phyloP scores from a whole-genome alignment of 306 rosid species.

The Begonia masoniana region DNA sequence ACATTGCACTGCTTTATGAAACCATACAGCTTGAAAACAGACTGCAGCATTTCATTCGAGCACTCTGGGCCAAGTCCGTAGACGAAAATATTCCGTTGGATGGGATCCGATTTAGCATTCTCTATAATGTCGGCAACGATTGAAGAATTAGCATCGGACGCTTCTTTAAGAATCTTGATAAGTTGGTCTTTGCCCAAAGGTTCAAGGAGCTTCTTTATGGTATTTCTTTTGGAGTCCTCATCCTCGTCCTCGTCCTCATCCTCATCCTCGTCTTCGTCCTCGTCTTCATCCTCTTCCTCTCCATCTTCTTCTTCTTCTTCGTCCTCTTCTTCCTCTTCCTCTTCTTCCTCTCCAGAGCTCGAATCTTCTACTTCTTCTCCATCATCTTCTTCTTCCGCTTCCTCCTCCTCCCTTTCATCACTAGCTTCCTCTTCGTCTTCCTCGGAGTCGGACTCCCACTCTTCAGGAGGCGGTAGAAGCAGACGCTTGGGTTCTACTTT shows the following conservation, averaged over 20 bases:
- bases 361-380: not conserved
- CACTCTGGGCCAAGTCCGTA: constrained; percentile 74
- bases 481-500: no score
- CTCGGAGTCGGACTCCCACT: not conserved
- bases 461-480: not conserved
- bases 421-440: not conserved
- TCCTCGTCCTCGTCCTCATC: constrained; percentile 26
- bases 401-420: not conserved
- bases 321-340: constrained; percentile 14
- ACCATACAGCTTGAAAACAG: constrained; percentile 40
- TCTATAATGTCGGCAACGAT: constrained; percentile 17
- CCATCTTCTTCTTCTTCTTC: constrained; percentile 1
- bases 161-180: constrained; percentile 32
- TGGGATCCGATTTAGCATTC: constrained; percentile 60
- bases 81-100: constrained; percentile 55
- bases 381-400: not conserved
- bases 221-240: constrained; percentile 27
- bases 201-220: constrained; percentile 54
- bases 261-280: constrained; percentile 6
- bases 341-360: constrained; percentile 1
- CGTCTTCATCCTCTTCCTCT: constrained; percentile 17
- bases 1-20: constrained; percentile 62
- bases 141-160: constrained; percentile 35
- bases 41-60: constrained; percentile 40
- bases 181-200: constrained; percentile 63